Percentiles rank a stretch among this genome's conserved stretches.
Conservation (phyloP, 306 rosid genomes). For the Delonix regia region DNA sequence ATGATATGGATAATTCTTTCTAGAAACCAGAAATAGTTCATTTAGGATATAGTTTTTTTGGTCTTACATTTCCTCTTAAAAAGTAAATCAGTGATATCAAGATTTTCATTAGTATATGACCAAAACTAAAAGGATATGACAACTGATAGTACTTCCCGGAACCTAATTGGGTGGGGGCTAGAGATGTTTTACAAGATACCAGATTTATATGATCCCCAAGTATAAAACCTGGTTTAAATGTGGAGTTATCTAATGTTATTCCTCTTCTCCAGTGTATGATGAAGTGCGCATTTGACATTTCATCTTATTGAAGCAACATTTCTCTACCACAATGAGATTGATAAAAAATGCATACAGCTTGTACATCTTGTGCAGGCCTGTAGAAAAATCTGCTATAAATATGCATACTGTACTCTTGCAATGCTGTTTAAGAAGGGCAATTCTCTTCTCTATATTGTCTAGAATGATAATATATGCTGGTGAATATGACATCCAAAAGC, state of each 20-base stretch:
- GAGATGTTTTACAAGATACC: not conserved
- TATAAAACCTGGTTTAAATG: not conserved
- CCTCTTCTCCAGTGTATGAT: not conserved
- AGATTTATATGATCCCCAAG: not conserved
- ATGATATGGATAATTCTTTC: not conserved
- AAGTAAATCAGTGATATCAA: not conserved
- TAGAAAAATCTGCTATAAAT: not conserved
- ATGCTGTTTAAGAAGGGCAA: conserved; percentile 5
- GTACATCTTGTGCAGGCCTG: not conserved
- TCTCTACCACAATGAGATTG: not conserved
- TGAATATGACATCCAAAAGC: conserved; percentile 10
- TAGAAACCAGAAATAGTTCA: not conserved
- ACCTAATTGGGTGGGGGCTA: not conserved
- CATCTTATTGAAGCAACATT: not conserved
- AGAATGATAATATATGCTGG: not conserved
- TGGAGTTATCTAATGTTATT: conserved; percentile 6
- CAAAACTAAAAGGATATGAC: not conserved
- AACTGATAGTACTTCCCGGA: not conserved
- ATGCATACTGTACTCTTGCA: not conserved
- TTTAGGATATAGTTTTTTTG: not conserved
- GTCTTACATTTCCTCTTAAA: not conserved
- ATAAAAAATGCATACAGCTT: not conserved
- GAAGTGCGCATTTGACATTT: not conserved
- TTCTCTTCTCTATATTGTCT: not conserved
- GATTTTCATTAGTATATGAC: not conserved